Conservation (phyloP, 1,284 basidiomycete species). For the Cerrena zonata region DNA sequence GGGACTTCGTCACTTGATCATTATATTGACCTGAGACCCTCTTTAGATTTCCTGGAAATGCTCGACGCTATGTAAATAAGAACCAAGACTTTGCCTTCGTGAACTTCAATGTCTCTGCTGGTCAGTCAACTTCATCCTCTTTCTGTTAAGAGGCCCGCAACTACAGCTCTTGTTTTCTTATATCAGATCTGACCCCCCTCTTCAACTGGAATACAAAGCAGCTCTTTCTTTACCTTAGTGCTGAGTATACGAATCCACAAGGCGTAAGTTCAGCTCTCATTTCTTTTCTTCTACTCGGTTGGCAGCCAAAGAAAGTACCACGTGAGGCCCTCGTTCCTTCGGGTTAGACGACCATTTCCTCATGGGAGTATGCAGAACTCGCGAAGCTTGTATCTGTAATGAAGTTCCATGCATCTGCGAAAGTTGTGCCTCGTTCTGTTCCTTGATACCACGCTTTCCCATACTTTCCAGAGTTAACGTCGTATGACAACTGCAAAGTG, state of each 20-base stretch:
- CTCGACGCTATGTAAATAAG: conserved; percentile 47
- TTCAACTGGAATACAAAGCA: conserved; percentile 96
- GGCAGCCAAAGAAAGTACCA: no score
- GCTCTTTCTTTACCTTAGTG: conserved; percentile 78
- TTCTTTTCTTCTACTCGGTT: no score
- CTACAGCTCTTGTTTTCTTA: not conserved
- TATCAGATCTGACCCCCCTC: conserved; percentile 67
- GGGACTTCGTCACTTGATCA: not conserved
- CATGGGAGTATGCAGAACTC: no score
- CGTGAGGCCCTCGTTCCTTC: no score
- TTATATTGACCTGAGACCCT: not conserved
- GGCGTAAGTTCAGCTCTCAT: conserved; percentile 46
- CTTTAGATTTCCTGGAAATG: conserved; percentile 49
- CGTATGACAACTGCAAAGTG: no score
- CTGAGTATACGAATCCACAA: conserved; percentile 68
- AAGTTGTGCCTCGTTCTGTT: no score
- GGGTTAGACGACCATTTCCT: no score
- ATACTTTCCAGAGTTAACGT: no score
- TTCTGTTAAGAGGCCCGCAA: conserved; percentile 3
- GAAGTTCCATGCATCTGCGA: no score
- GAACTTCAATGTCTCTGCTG: conserved; percentile 73
- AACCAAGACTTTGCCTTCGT: conserved; percentile 72
- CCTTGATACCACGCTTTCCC: no score
- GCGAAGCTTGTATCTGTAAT: no score
- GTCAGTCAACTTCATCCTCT: conserved; percentile 43